Conservation (phyloP, 306 rosid species). For the Malus orientalis region DNA sequence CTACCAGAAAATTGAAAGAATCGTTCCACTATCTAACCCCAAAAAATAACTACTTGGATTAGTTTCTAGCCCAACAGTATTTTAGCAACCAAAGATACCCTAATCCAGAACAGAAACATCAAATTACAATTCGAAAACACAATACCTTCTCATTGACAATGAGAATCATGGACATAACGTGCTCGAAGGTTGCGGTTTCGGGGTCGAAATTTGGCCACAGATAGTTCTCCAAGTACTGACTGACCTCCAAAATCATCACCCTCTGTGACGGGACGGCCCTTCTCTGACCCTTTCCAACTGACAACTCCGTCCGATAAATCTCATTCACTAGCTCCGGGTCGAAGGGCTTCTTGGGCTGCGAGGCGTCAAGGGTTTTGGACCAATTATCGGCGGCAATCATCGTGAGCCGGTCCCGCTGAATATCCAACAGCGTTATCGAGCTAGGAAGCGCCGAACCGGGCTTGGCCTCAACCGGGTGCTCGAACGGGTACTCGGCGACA, state of each 20-base stretch:
- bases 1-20: background rate
- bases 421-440: conserved; percentile 74
- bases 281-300: conserved; percentile 52
- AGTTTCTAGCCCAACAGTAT: background rate
- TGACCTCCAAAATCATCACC: conserved; percentile 90
- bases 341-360: conserved; percentile 34
- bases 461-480: conserved; percentile 41
- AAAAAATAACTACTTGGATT: background rate
- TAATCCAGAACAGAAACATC: background rate
- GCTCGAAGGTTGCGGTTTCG: conserved; percentile 65
- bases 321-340: conserved; percentile 58
- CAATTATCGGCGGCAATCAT: conserved; percentile 76
- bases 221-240: conserved; percentile 88
- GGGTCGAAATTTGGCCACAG: conserved; percentile 79
- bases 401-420: conserved; percentile 83
- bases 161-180: conserved; percentile 84
- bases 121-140: background rate
- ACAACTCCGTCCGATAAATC: conserved; percentile 67
- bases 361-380: conserved; percentile 41
- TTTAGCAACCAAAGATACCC: background rate
- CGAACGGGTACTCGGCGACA: conserved; percentile 87
- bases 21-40: background rate
- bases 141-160: conserved; percentile 92
- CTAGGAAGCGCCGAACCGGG: conserved; percentile 49
- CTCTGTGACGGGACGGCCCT: conserved; percentile 86